Conservation (phyloP, 2,329 filamentous ascomycete species). For the Verticillium isaacii region DNA sequence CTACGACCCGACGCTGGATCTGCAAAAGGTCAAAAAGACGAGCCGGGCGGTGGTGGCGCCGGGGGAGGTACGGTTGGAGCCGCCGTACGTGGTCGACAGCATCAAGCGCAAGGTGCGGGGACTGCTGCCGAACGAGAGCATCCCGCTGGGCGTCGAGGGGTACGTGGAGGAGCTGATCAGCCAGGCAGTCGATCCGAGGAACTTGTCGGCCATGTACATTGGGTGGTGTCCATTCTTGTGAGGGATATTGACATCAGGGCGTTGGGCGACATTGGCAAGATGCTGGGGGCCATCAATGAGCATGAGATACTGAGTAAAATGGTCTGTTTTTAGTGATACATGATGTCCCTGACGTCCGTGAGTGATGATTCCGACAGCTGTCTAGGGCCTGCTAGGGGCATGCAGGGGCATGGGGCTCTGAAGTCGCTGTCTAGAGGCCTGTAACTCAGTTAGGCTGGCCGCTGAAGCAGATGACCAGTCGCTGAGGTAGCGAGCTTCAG, state of each 20-base stretch:
- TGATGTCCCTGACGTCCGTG: too few species aligned
- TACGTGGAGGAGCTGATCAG: slow-evolving; percentile 95
- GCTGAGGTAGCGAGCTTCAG: too few species aligned
- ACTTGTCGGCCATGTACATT: slow-evolving; percentile 92
- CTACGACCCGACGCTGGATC: slow-evolving; percentile 92
- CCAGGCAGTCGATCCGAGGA: slow-evolving; percentile 74
- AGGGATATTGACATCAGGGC: neutral
- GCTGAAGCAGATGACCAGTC: too few species aligned
- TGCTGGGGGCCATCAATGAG: neutral
- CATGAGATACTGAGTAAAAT: too few species aligned
- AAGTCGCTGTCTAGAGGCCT: too few species aligned
- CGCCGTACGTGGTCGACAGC: slow-evolving; percentile 77
- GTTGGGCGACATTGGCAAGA: neutral
- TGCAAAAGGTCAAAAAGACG: slow-evolving; percentile 68
- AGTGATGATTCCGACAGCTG: too few species aligned
- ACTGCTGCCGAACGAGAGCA: slow-evolving; percentile 78
- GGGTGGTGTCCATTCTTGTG: slow-evolving; percentile 71
- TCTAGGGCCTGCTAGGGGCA: too few species aligned
- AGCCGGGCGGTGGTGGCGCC: slow-evolving; percentile 31
- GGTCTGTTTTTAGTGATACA: too few species aligned
- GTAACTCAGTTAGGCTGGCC: too few species aligned
- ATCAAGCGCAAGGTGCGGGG: slow-evolving; percentile 85
- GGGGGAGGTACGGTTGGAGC: slow-evolving; percentile 45
- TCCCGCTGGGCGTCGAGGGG: slow-evolving; percentile 90
- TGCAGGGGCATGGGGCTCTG: too few species aligned